Conservation (phyloP, 1,284 basidiomycete species). For the Cerrena zonata region DNA sequence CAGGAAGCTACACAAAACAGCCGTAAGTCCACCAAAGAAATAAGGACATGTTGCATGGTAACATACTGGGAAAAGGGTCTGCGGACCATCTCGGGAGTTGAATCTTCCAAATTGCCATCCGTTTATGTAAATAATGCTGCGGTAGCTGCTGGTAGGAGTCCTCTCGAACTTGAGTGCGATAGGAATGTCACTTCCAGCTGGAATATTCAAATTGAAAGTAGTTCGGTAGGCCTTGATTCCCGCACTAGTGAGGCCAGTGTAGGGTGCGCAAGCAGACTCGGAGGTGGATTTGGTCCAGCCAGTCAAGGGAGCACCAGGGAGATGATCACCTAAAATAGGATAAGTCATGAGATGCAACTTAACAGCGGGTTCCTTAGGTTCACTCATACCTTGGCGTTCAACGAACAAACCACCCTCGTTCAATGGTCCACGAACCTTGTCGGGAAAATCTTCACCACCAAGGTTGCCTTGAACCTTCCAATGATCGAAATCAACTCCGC, state of each 20-base stretch:
- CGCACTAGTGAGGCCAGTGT: not conserved
- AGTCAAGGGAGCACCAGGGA: too few species aligned
- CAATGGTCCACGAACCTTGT: constrained; percentile 36
- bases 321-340: not conserved
- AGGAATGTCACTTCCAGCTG: constrained; percentile 26
- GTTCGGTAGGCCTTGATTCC: not conserved
- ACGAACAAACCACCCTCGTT: constrained; percentile 48
- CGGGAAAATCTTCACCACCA: constrained; percentile 27
- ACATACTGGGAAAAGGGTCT: not conserved
- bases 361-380: not conserved
- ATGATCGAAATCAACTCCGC: constrained; percentile 29
- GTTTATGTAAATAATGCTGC: not conserved
- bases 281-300: not conserved
- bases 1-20: not conserved
- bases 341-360: not conserved
- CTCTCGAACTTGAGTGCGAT: not conserved
- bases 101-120: not conserved
- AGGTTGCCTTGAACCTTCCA: constrained; percentile 47
- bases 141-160: constrained; percentile 14
- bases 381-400: constrained; percentile 34
- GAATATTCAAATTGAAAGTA: constrained; percentile 30
- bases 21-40: not conserved
- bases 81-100: not conserved
- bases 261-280: not conserved
- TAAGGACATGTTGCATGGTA: not conserved